A percentile compares a stretch with the other conserved stretches of the same genome.
These are phyloP conservation scores for Fraxinus quadrangulata DNA, from an alignment of 257 asterid genomes.

Conservation along the genomic window DNA sequence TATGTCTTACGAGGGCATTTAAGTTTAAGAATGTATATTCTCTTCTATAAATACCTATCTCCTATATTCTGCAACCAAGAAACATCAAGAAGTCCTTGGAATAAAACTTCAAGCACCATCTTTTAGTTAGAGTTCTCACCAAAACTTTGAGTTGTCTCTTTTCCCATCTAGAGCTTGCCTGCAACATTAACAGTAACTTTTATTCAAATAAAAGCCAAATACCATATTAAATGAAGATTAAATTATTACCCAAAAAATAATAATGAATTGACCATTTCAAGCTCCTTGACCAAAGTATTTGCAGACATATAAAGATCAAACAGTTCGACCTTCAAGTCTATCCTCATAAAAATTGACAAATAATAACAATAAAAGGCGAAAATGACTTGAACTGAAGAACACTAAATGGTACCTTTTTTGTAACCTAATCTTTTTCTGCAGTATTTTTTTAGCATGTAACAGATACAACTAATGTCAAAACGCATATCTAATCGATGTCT, in stretches of 20 bases:
- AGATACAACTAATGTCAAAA: background rate
- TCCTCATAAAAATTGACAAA: too few relatives aligned
- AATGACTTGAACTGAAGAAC: background rate
- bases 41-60: background rate
- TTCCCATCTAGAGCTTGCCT: conserved; percentile 88
- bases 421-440: background rate
- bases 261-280: background rate
- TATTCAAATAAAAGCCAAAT: conserved; percentile 10
- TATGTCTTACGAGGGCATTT: background rate
- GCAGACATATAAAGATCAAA: background rate
- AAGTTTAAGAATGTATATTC: background rate
- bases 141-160: conserved; percentile 80
- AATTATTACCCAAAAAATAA: background rate
- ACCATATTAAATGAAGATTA: background rate
- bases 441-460: background rate
- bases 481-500: background rate
- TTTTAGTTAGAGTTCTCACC: conserved; percentile 53
- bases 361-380: background rate
- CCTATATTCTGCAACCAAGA: background rate
- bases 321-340: background rate
- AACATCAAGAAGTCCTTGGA: background rate
- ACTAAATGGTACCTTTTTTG: background rate
- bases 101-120: background rate
- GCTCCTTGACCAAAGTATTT: background rate
- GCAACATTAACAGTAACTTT: conserved; percentile 33